These are phyloP conservation scores for Monosporascus sp. DNA, from an alignment of 2,329 filamentous ascomycete species.

Conservation along the genomic window DNA sequence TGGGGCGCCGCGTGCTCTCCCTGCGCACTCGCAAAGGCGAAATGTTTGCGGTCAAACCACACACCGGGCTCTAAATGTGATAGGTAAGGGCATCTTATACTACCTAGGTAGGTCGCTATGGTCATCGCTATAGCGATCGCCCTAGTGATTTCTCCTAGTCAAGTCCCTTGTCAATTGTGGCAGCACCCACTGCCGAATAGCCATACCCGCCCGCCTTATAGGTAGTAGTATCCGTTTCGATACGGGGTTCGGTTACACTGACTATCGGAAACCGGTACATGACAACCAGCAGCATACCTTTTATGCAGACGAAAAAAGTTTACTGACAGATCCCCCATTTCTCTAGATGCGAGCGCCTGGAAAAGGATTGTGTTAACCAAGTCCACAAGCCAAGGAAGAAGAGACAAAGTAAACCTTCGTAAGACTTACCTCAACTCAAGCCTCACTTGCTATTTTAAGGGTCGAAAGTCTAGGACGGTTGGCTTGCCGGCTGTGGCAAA, in stretches of 20 bases:
- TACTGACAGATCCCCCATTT: conserved; percentile 3
- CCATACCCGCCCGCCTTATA: background rate
- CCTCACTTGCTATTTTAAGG: background rate
- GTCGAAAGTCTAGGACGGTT: background rate
- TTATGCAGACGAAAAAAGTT: background rate
- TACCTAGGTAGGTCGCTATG: background rate
- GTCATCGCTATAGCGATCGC: background rate
- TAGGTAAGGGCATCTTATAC: conserved; percentile 16
- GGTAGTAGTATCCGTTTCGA: background rate
- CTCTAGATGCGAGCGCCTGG: conserved; percentile 41
- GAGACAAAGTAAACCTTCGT: conserved; percentile 46
- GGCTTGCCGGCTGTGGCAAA: background rate
- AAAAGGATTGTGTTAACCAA: conserved; percentile 42
- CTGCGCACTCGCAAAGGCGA: conserved; percentile 45
- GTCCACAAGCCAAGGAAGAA: conserved; percentile 47
- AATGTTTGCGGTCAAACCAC: conserved; percentile 40
- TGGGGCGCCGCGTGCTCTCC: conserved; percentile 46
- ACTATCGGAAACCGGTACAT: background rate
- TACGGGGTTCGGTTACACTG: background rate
- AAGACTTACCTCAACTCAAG: conserved; percentile 21
- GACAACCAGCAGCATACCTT: background rate
- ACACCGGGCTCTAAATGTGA: conserved; percentile 38
- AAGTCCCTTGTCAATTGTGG: background rate
- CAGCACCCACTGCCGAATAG: background rate
- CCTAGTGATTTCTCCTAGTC: background rate